A percentile compares a stretch with the other conserved stretches of the same genome.
These are phyloP conservation scores for Pleurotus salmoneostramineus DNA, from an alignment of 768 basidiomycete genomes.

Conservation along the genomic window DNA sequence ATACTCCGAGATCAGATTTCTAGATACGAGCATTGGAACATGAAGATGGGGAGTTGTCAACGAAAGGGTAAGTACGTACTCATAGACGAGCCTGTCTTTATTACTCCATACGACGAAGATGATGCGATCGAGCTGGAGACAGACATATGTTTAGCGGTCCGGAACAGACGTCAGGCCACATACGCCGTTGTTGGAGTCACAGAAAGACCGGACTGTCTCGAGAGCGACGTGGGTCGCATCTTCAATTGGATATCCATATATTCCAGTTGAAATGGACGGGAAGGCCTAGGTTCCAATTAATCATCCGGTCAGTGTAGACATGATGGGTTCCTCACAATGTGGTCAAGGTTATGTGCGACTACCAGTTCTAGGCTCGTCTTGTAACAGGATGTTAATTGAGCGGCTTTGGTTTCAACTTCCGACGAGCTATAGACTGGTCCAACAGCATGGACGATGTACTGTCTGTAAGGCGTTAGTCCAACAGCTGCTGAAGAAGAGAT, in stretches of 20 bases:
- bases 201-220: conserved; percentile 47
- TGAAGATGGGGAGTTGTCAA: background rate
- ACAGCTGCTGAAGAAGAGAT: background rate
- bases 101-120: conserved; percentile 75
- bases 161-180: conserved; percentile 5
- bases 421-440: conserved; percentile 61
- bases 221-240: conserved; percentile 74
- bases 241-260: conserved; percentile 74
- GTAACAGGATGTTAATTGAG: conserved; percentile 68
- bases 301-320: background rate
- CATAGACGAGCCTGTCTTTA: conserved; percentile 58
- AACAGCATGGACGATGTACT: conserved; percentile 76
- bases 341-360: conserved; percentile 51
- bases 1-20: conserved; percentile 55
- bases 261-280: conserved; percentile 74
- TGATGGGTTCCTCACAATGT: conserved; percentile 41
- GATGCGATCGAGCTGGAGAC: conserved; percentile 56
- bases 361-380: conserved; percentile 59
- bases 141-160: background rate
- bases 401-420: conserved; percentile 39
- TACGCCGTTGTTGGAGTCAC: conserved; percentile 49
- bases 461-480: conserved; percentile 37
- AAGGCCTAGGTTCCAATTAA: conserved; percentile 52
- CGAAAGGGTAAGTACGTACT: conserved; percentile 38
- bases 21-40: conserved; percentile 13